These are phyloP conservation scores for Lachancea fermentati DNA, from an alignment of 805 yeast genomes.

Conservation along the genomic window DNA sequence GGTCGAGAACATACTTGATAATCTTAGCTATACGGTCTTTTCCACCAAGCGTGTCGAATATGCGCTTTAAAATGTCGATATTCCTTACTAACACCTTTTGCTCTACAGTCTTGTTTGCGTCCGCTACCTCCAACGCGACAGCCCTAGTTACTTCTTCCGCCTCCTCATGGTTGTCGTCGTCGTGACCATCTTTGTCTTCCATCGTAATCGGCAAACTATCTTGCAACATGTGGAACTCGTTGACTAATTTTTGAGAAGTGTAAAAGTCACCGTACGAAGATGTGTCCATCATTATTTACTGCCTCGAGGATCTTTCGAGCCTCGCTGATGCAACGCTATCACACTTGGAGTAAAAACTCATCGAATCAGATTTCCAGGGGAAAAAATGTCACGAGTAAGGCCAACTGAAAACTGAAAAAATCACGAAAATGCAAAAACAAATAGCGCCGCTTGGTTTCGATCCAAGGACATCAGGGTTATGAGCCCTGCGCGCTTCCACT, in stretches of 20 bases:
- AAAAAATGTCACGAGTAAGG: no score
- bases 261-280: slow-evolving; percentile 5
- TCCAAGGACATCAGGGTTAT: slow-evolving; percentile 97
- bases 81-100: slow-evolving; percentile 12
- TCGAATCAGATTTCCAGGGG: slow-evolving; percentile 1
- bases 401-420: no score
- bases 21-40: slow-evolving; percentile 68
- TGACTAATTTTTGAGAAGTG: slow-evolving; percentile 7
- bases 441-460: slow-evolving; percentile 94
- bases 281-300: slow-evolving; percentile 2
- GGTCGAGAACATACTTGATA: slow-evolving; percentile 51
- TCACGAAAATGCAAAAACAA: no score
- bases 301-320: background rate
- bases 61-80: slow-evolving; percentile 45
- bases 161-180: slow-evolving; percentile 3
- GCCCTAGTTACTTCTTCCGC: background rate
- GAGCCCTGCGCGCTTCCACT: slow-evolving; percentile 99
- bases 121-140: background rate
- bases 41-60: slow-evolving; percentile 54
- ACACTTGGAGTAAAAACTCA: background rate
- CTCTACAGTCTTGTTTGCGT: background rate
- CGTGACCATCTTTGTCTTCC: slow-evolving; percentile 10
- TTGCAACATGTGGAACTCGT: slow-evolving; percentile 10
- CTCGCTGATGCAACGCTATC: background rate
- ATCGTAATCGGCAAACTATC: slow-evolving; percentile 13